A percentile compares a stretch with the other conserved stretches of the same genome.
Evolutionary conservation across 306 rosid species (phyloP).

Genomic region (Hippophae gyantsensis): DNA sequence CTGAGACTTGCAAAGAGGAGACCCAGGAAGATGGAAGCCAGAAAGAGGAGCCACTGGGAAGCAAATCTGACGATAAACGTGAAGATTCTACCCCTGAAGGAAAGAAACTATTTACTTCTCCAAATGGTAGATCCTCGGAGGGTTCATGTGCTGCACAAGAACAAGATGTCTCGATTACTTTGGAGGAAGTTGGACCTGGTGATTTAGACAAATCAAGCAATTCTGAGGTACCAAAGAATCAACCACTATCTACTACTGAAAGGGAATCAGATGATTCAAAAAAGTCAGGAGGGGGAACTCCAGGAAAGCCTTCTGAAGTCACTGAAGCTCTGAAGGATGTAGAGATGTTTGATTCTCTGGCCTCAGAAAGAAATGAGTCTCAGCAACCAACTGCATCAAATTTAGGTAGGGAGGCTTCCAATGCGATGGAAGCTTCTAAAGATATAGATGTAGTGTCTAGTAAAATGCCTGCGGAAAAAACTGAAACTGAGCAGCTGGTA

Average conservation of each 20-base stretch:
- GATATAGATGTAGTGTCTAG: conserved; percentile 25
- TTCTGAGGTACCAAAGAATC: conserved; percentile 33
- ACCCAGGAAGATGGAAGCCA: conserved; percentile 26
- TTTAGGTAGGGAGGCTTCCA: conserved; percentile 25
- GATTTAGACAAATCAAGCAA: conserved; percentile 31
- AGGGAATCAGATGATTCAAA: conserved; percentile 30
- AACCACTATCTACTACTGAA: conserved; percentile 20
- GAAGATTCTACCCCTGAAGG: conserved; percentile 37
- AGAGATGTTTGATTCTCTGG: conserved; percentile 30
- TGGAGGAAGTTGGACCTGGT: conserved; percentile 25
- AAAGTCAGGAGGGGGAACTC: conserved; percentile 26
- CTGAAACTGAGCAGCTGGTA: conserved; percentile 13
- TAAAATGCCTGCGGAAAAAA: conserved; percentile 21
- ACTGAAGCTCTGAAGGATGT: conserved; percentile 27
- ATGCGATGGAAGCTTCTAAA: conserved; percentile 26
- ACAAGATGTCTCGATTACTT: conserved; percentile 20
- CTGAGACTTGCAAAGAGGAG: conserved; percentile 37
- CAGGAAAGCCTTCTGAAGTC: conserved; percentile 34
- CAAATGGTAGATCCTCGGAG: conserved; percentile 29
- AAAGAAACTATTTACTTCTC: conserved; percentile 22
- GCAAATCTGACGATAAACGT: conserved; percentile 21
- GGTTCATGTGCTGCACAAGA: conserved; percentile 27
- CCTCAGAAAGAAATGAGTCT: conserved; percentile 34
- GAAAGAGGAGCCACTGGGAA: conserved; percentile 36
- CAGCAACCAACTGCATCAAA: conserved; percentile 29